Percentiles rank a stretch among this genome's conserved stretches.
phyloP scores from a whole-genome alignment of 805 yeast genomes.

The Candida insectalens region DNA sequence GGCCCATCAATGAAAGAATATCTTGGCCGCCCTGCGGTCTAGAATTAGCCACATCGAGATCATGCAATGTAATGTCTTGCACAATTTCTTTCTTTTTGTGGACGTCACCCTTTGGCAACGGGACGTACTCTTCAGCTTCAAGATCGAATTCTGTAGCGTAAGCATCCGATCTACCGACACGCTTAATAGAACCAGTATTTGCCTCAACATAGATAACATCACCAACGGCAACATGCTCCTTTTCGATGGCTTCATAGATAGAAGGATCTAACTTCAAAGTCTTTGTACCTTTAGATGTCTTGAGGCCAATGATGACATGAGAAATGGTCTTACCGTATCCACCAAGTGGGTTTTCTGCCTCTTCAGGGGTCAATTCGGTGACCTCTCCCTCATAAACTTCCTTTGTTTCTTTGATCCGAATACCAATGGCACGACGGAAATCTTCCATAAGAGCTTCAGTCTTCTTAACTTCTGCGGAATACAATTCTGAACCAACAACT shows the following conservation, averaged over 20 bases:
- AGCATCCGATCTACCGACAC: slow-evolving; percentile 91
- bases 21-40: slow-evolving; percentile 97
- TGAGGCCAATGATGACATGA: slow-evolving; percentile 89
- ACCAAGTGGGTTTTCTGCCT: slow-evolving; percentile 93
- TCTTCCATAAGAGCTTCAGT: slow-evolving; percentile 97
- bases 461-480: slow-evolving; percentile 83
- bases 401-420: slow-evolving; percentile 91
- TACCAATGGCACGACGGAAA: slow-evolving; percentile 91
- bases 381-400: slow-evolving; percentile 99
- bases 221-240: slow-evolving; percentile 94
- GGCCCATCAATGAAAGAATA: slow-evolving; percentile 96
- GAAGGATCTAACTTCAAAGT: slow-evolving; percentile 99
- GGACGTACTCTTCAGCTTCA: slow-evolving; percentile 95
- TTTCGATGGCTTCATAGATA: slow-evolving; percentile 87
- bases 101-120: slow-evolving; percentile 97
- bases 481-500: slow-evolving; percentile 89
- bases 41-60: slow-evolving; percentile 94
- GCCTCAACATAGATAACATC: slow-evolving; percentile 94
- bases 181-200: slow-evolving; percentile 87
- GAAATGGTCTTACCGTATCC: slow-evolving; percentile 58
- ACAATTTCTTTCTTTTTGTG: slow-evolving; percentile 93
- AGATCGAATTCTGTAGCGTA: slow-evolving; percentile 98
- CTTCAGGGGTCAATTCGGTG: slow-evolving; percentile 75
- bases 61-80: slow-evolving; percentile 96
- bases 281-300: slow-evolving; percentile 95